These are phyloP conservation scores for Funneliformis mosseae DNA, from an alignment of 192 early-diverging fungal genomes.

Conservation along the genomic window DNA sequence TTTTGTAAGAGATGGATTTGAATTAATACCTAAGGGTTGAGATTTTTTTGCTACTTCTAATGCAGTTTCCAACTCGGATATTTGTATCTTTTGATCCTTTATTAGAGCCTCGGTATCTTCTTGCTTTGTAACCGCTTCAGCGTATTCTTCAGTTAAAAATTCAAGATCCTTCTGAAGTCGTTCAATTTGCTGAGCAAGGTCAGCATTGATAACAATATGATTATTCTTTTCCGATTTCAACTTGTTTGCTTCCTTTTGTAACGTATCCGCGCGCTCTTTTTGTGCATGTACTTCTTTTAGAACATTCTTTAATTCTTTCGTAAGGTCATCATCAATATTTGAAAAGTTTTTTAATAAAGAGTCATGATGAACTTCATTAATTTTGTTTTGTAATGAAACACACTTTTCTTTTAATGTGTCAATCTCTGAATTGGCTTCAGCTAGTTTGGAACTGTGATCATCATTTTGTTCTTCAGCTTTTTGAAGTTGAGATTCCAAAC, in stretches of 20 bases:
- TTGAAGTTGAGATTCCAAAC: constrained; percentile 15
- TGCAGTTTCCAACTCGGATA: constrained; percentile 33
- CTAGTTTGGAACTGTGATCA: not conserved
- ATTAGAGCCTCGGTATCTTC: constrained; percentile 39
- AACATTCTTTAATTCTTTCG: not conserved
- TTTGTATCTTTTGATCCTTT: constrained; percentile 41
- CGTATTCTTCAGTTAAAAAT: constrained; percentile 42
- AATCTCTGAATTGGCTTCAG: constrained; percentile 10
- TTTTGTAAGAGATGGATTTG: not conserved
- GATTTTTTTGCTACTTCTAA: not conserved
- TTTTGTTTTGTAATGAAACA: not conserved
- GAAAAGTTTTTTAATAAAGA: not conserved
- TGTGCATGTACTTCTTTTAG: not conserved
- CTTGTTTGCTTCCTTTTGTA: not conserved
- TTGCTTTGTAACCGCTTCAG: constrained; percentile 37
- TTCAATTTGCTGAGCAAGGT: constrained; percentile 31
- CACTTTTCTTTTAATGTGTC: not conserved
- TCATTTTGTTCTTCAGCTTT: not conserved
- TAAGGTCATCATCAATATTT: constrained; percentile 12
- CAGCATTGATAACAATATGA: not conserved
- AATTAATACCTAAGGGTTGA: not conserved
- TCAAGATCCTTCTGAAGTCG: constrained; percentile 43
- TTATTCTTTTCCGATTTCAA: not conserved
- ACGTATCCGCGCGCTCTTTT: not conserved
- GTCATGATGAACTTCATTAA: constrained; percentile 5